Evolutionary conservation across 495 filamentous ascomycete species (phyloP).

Genomic region (Xanthoparmelia taractica): DNA sequence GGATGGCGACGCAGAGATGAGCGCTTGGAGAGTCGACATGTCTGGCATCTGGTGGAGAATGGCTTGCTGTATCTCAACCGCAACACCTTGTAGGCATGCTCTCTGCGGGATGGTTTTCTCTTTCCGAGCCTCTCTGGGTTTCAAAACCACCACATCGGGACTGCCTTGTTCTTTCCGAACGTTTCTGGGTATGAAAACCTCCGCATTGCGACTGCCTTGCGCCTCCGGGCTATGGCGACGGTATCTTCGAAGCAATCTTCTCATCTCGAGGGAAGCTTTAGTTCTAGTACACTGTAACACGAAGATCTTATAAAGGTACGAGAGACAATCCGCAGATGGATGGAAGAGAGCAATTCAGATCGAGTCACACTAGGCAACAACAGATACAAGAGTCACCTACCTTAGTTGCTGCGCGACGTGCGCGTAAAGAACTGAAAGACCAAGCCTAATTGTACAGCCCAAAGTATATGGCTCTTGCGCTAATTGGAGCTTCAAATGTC

Average conservation of each 20-base stretch:
- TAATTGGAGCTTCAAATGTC: too few species aligned
- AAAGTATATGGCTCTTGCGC: too few species aligned
- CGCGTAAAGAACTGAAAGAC: too few species aligned
- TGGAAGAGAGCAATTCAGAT: too few species aligned
- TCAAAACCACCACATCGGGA: not conserved
- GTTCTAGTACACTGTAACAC: not conserved
- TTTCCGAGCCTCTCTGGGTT: not conserved
- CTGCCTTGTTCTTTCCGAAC: not conserved
- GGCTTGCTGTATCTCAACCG: not conserved
- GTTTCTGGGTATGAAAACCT: not conserved
- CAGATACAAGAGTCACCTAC: too few species aligned
- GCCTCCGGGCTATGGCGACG: not conserved
- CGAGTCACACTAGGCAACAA: too few species aligned
- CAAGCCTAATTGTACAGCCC: too few species aligned
- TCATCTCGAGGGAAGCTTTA: not conserved
- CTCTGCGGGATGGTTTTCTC: not conserved
- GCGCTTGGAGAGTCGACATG: not conserved
- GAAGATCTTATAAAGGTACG: too few species aligned
- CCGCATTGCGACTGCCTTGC: not conserved
- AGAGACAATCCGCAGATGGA: too few species aligned
- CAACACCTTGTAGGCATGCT: not conserved
- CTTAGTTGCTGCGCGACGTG: too few species aligned
- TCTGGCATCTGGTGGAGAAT: constrained; percentile 1
- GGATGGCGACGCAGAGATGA: constrained; percentile 2
- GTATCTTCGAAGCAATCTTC: not conserved